Evolutionary conservation across 768 basidiomycete genomes (phyloP), one percentile per base, ranked within the genome.

Genomic region (Cystobasidium tubakii): DNA sequence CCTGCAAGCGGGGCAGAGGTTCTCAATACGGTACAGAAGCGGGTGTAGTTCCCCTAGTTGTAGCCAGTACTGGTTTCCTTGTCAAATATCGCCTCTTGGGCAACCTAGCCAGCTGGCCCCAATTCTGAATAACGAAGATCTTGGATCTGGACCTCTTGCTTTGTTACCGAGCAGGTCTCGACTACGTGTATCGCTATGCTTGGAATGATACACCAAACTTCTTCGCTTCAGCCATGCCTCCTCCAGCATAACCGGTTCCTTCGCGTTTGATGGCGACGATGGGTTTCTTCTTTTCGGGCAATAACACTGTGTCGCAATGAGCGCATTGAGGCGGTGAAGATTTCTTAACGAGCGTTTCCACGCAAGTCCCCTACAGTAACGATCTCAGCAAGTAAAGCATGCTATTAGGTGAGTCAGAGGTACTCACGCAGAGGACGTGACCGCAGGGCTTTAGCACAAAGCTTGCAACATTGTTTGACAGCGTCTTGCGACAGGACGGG

Each of bases 241-340:
- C 93, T 66, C 90, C 90, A 9, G 94, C 92, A 79, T 90, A 97
- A 0, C 94, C 93, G 12, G 94, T 97, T 29, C 94, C 96, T 86
- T 99, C 96, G 75, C 94, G 86, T 79, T 88, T 91, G 88, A 60
- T 96, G 86, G 55, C 65, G 69, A n/a, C 46, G 25, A 33, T 34
- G n/a, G 60, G 66, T 43, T 50, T 62, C 55, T 42, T 46, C 66
- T 92, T 91, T 77, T 86, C 85, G 36, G 88, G 87, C 55, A 82
- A 84, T 27, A 92, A 78, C 75, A 80, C 78, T 19, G 83, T 85
- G 76, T 94, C 92, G 79, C 96, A 99, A 10, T 90, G 88, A 15
- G 93, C 86, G 79, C 96, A 99, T 78, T 91, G 89, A 77, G n/a
- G 29, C 6, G 69, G 69, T 17, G 87, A 87, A 6, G 87, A 82